These are phyloP conservation scores for Botrytis squamosa DNA, from an alignment of 2,329 filamentous ascomycete genomes.

Conservation along the genomic window DNA sequence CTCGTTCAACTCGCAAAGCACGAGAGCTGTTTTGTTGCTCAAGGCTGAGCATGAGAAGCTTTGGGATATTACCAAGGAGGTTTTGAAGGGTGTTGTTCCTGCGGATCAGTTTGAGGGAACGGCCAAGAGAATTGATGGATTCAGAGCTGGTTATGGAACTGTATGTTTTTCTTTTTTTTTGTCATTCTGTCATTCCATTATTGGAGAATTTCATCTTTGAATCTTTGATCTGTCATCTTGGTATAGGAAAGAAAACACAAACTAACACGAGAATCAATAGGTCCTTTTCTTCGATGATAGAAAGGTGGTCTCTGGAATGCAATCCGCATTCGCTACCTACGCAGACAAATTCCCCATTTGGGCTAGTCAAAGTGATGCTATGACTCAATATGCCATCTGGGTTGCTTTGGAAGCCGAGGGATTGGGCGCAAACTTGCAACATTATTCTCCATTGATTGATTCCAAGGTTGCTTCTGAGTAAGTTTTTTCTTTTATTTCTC, in stretches of 20 bases:
- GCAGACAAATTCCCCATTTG: slow-evolving; percentile 77
- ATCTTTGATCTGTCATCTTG: neutral
- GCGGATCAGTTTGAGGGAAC: slow-evolving; percentile 37
- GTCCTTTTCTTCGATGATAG: slow-evolving; percentile 86
- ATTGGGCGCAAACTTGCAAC: slow-evolving; percentile 84
- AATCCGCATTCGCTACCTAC: slow-evolving; percentile 69
- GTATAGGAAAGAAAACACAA: neutral
- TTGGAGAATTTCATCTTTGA: neutral
- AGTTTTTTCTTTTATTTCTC: neutral
- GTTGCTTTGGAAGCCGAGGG: slow-evolving; percentile 79
- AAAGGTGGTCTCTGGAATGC: slow-evolving; percentile 61
- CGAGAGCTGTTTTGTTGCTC: slow-evolving; percentile 75
- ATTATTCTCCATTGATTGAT: slow-evolving; percentile 88
- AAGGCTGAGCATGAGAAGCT: slow-evolving; percentile 82
- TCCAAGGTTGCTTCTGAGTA: slow-evolving; percentile 54
- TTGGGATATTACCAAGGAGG: slow-evolving; percentile 71
- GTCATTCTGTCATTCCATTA: neutral
- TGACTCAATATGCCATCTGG: slow-evolving; percentile 82
- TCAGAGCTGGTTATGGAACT: slow-evolving; percentile 73
- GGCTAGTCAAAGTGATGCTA: slow-evolving; percentile 74
- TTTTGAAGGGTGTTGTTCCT: slow-evolving; percentile 67
- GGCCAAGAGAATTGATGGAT: slow-evolving; percentile 45
- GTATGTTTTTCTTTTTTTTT: slow-evolving; percentile 48
- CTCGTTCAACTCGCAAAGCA: slow-evolving; percentile 86
- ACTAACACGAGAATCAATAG: slow-evolving; percentile 38